Evolutionary conservation across 257 asterid species (phyloP).

Genomic region (Fraxinus anomala): DNA sequence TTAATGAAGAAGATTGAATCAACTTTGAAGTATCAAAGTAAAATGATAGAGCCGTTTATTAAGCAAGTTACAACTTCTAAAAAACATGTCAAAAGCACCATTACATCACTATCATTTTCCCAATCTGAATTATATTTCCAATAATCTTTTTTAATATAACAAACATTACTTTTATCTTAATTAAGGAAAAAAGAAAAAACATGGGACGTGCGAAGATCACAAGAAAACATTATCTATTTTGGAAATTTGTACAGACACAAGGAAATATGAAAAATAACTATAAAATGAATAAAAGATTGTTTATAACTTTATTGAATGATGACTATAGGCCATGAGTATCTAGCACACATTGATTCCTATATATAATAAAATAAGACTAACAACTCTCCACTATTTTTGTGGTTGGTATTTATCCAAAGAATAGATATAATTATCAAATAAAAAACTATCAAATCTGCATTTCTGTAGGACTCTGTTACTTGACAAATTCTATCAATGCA

Average conservation of each 20-base stretch:
- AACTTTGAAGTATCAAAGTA: not conserved
- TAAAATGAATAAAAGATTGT: too few species aligned
- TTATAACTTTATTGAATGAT: too few species aligned
- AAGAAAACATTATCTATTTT: not conserved
- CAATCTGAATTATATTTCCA: not conserved
- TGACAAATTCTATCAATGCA: too few species aligned
- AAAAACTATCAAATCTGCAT: too few species aligned
- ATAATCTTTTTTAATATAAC: not conserved
- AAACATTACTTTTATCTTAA: not conserved
- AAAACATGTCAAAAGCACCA: not conserved
- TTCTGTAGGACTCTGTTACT: too few species aligned
- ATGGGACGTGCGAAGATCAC: not conserved
- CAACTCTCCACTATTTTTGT: too few species aligned
- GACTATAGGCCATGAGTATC: too few species aligned
- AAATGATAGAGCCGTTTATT: not conserved
- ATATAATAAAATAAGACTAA: too few species aligned
- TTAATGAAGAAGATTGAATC: not conserved
- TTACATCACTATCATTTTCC: not conserved
- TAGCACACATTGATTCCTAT: too few species aligned
- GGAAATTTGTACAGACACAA: not conserved
- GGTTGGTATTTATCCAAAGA: too few species aligned
- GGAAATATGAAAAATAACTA: too few species aligned
- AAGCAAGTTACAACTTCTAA: not conserved
- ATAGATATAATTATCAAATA: too few species aligned
- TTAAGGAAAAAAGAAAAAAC: not conserved